Base-by-base conservation (phyloP, 139 green algal species). In the Deuterostichococcus epilithicus region DNA sequence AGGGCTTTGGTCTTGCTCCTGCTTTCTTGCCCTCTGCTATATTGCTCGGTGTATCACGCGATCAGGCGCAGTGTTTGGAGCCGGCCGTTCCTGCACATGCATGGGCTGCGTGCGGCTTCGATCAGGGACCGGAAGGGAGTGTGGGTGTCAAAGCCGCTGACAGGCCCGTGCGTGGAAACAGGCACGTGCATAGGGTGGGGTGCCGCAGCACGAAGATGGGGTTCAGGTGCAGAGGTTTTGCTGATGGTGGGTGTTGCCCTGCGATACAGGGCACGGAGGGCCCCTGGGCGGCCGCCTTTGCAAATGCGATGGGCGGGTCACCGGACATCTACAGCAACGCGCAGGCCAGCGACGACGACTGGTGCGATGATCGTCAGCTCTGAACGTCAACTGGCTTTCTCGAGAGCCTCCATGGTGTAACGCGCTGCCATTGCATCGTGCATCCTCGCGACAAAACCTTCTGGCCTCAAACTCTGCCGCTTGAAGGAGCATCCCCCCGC, bases 211-310 rank as follows among this genome's bases (percentile, higher is more conserved):
- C n/a, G n/a, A n/a, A n/a, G n/a, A n/a, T n/a, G n/a, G n/a, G n/a
- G n/a, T n/a, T n/a, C n/a, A n/a, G n/a, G n/a, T n/a, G n/a, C n/a
- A n/a, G n/a, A n/a, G n/a, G n/a, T n/a, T n/a, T n/a, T n/a, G n/a
- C n/a, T n/a, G n/a, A n/a, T n/a, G n/a, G n/a, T n/a, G n/a, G n/a
- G n/a, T n/a, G n/a, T n/a, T n/a, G n/a, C n/a, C n/a, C n/a, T n/a
- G n/a, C n/a, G n/a, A 78, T 94, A 42, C 94, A 93, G 88, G 95
- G 95, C 73, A 94, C 88, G 0, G 92, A 97, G 77, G 94, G 93
- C 3, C 78, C 83, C 5, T 96, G 88, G 86, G 91, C 90, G 34
- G 88, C 86, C 34, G 83, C 85, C 66, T 96, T 98, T 85, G 93
- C 94, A 5, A 80, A 81, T 4, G 89, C 87, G 2, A 70, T 98